phyloP scores from a whole-genome alignment of 768 basidiomycete species.

The Artomyces pyxidatus region DNA sequence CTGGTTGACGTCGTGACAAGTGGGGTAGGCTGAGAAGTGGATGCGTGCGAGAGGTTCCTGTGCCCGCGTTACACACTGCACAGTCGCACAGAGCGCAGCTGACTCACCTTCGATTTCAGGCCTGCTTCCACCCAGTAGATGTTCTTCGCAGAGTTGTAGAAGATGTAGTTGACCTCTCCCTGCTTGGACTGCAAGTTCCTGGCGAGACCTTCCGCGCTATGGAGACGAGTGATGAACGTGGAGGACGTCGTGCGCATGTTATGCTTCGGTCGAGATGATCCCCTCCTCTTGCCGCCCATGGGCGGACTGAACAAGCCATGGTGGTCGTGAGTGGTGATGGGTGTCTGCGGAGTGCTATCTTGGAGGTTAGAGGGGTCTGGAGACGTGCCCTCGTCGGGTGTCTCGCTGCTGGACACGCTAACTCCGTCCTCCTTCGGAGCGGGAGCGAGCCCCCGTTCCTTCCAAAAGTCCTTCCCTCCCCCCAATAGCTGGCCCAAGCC shows the following conservation, averaged over 20 bases:
- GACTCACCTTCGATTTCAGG: constrained; percentile 69
- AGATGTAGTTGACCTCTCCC: constrained; percentile 80
- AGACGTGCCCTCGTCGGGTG: constrained; percentile 49
- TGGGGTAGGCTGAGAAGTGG: constrained; percentile 80
- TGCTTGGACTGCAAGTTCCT: constrained; percentile 68
- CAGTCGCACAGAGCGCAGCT: neutral
- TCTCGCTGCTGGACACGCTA: constrained; percentile 79
- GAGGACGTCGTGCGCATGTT: constrained; percentile 88
- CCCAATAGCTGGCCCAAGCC: constrained; percentile 63
- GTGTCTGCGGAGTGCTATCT: constrained; percentile 25
- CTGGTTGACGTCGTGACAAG: constrained; percentile 84
- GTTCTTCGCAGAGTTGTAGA: constrained; percentile 81
- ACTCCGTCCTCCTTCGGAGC: constrained; percentile 44
- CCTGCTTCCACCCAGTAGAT: constrained; percentile 85
- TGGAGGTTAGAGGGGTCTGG: constrained; percentile 24
- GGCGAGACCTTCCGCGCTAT: constrained; percentile 68
- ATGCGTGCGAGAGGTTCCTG: constrained; percentile 85
- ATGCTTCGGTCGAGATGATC: constrained; percentile 69
- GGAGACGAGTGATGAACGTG: constrained; percentile 84
- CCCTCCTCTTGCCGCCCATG: constrained; percentile 52
- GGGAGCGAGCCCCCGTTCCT: constrained; percentile 33
- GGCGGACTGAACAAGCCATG: constrained; percentile 52
- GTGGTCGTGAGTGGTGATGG: constrained; percentile 30
- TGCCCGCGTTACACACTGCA: neutral
- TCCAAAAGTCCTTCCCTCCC: constrained; percentile 58